Evolutionary conservation across 2,329 filamentous ascomycete genomes (phyloP).

Genomic region (Hypomyces perniciosus): DNA sequence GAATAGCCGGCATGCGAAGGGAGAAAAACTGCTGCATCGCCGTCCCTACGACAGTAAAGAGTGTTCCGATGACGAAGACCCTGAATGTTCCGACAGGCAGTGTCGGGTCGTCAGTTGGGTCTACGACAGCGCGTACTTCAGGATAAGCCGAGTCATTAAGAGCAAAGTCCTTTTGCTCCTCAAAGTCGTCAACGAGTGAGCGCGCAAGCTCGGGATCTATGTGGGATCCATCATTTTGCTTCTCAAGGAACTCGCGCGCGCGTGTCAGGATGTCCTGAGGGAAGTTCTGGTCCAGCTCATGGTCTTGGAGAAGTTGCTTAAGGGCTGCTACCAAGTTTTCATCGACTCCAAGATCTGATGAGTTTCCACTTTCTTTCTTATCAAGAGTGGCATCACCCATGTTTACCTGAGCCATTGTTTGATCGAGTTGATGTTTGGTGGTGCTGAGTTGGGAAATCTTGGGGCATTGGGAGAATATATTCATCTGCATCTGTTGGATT

Average conservation of each 20-base stretch:
- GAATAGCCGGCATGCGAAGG: conserved; percentile 35
- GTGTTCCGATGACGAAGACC: conserved; percentile 32
- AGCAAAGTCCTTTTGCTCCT: conserved; percentile 20
- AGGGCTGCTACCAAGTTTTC: conserved; percentile 10
- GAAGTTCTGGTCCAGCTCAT: conserved; percentile 44
- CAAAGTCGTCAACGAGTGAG: conserved; percentile 17
- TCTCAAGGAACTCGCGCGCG: conserved; percentile 34
- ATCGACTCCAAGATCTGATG: not conserved
- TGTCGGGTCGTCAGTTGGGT: conserved; percentile 35
- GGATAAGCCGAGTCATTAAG: conserved; percentile 33
- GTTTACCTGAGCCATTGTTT: no score
- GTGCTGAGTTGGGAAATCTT: no score
- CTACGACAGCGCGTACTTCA: conserved; percentile 41
- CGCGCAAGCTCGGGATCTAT: conserved; percentile 16
- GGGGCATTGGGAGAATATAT: no score
- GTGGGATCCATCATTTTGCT: not conserved
- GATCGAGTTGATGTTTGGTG: no score
- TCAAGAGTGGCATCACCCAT: no score
- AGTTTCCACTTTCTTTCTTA: no score
- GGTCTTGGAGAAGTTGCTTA: conserved; percentile 29
- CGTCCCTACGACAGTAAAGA: conserved; percentile 26
- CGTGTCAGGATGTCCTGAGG: conserved; percentile 33
- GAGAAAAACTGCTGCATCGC: conserved; percentile 32
- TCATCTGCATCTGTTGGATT: no score
- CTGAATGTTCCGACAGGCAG: conserved; percentile 37